phyloP scores from a whole-genome alignment of 257 asterid genomes.

The Lithospermum erythrorhizon region DNA sequence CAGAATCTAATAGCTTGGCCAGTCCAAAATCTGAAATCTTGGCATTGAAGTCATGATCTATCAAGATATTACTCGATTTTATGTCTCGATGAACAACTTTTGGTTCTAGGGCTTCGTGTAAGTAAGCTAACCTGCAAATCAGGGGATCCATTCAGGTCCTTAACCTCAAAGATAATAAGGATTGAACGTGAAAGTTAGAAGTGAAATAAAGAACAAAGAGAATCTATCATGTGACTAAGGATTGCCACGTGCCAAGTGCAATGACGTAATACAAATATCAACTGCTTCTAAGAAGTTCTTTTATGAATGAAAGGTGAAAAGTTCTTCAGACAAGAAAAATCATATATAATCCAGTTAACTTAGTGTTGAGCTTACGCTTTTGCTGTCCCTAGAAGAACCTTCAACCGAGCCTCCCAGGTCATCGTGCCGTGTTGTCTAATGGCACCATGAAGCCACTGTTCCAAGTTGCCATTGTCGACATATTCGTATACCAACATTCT shows the following conservation, averaged over 20 bases:
- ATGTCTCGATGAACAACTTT: conserved; percentile 94
- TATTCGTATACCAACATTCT: conserved; percentile 96
- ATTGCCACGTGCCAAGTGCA: no score
- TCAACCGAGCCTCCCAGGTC: conserved; percentile 95
- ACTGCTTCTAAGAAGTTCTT: no score
- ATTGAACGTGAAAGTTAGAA: background rate
- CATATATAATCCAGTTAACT: background rate
- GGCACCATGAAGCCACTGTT: conserved; percentile 98
- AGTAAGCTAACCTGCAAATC: conserved; percentile 74
- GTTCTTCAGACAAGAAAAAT: background rate
- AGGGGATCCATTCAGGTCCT: background rate
- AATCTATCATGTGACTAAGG: no score
- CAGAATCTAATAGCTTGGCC: conserved; percentile 91
- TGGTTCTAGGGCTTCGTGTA: conserved; percentile 96
- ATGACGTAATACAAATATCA: no score
- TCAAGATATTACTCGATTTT: conserved; percentile 92
- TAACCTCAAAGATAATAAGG: background rate
- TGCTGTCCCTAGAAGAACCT: conserved; percentile 90
- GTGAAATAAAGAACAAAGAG: background rate
- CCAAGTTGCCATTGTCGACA: conserved; percentile 88
- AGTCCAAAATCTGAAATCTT: conserved; percentile 95
- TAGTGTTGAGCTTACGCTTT: conserved; percentile 65
- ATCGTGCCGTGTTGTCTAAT: conserved; percentile 74
- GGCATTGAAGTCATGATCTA: conserved; percentile 67
- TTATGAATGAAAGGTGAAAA: no score